Conservation (phyloP, 228 moss, liverwort and hornwort species). For the Sphagnum fallax region DNA sequence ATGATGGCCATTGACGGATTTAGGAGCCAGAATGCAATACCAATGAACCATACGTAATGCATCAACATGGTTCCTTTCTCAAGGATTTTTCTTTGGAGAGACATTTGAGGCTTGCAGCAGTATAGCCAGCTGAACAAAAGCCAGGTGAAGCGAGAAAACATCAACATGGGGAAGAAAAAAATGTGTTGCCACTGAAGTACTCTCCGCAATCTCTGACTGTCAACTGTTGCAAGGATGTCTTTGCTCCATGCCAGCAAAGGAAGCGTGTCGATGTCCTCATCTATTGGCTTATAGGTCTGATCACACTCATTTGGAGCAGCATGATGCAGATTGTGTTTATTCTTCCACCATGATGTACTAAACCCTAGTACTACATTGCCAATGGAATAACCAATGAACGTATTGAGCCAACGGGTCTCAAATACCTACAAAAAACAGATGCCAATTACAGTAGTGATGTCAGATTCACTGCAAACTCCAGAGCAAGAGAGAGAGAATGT, state of each 20-base stretch:
- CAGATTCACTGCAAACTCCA: not conserved
- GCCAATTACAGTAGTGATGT: not conserved
- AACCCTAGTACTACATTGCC: conserved; percentile 77
- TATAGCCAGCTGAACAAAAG: conserved; percentile 69
- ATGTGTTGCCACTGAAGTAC: conserved; percentile 79
- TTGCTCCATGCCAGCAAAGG: conserved; percentile 94
- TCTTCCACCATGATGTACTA: conserved; percentile 93
- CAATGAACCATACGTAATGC: conserved; percentile 46
- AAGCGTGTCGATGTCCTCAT: conserved; percentile 92
- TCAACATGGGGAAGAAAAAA: conserved; percentile 68
- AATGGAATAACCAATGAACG: conserved; percentile 35
- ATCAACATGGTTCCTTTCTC: conserved; percentile 53
- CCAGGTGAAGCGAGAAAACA: conserved; percentile 95
- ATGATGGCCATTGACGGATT: conserved; percentile 50
- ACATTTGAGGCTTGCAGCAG: conserved; percentile 29
- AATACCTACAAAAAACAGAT: conserved; percentile 29
- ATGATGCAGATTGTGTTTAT: conserved; percentile 90
- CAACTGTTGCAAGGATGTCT: conserved; percentile 82
- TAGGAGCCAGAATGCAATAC: conserved; percentile 47
- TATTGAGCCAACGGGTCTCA: conserved; percentile 66
- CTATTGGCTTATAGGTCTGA: conserved; percentile 68
- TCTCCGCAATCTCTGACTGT: conserved; percentile 55
- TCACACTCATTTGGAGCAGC: conserved; percentile 97
- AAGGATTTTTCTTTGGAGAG: conserved; percentile 31
- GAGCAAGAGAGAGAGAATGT: no score